Evolutionary conservation across 2,329 filamentous ascomycete species (phyloP).

Genomic region (Leptographium radiaticola): DNA sequence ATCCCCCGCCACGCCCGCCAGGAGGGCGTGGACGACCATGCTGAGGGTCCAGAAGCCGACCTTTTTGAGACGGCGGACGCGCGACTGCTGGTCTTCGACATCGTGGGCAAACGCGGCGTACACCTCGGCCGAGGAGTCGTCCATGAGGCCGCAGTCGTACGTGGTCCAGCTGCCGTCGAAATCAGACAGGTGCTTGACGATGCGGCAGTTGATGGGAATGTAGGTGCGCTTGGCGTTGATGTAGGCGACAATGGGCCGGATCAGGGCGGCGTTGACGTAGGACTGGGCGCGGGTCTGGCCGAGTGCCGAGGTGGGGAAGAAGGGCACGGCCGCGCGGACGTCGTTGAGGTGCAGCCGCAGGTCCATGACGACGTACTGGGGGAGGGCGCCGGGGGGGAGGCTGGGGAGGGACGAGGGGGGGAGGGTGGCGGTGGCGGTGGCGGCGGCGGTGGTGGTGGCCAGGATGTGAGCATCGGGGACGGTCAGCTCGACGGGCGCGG

Average conservation of each 20-base stretch:
- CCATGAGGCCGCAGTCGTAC: constrained; percentile 87
- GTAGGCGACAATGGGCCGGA: constrained; percentile 92
- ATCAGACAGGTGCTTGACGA: constrained; percentile 78
- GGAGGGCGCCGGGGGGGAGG: constrained; percentile 37
- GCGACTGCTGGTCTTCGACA: constrained; percentile 77
- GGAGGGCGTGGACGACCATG: constrained; percentile 81
- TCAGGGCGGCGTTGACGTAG: constrained; percentile 90
- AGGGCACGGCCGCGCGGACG: constrained; percentile 79
- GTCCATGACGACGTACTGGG: constrained; percentile 83
- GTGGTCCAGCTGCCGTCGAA: constrained; percentile 95
- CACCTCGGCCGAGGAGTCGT: constrained; percentile 83
- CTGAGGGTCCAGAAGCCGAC: constrained; percentile 90
- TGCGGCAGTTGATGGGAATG: constrained; percentile 87
- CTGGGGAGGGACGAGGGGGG: background rate
- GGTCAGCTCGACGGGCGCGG: too few species aligned
- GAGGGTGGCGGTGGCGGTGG: background rate
- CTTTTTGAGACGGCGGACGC: constrained; percentile 80
- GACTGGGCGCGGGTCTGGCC: constrained; percentile 62
- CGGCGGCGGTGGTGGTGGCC: background rate
- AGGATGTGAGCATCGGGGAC: background rate
- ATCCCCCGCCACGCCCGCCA: constrained; percentile 88
- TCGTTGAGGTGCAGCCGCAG: constrained; percentile 91
- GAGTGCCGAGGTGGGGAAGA: constrained; percentile 44
- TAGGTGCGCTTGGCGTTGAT: constrained; percentile 94
- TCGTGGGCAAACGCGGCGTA: constrained; percentile 90